Percentiles rank a stretch among this genome's conserved stretches.
Conservation (phyloP, 2,329 filamentous ascomycete species). For the Trichoderma koningiopsis region DNA sequence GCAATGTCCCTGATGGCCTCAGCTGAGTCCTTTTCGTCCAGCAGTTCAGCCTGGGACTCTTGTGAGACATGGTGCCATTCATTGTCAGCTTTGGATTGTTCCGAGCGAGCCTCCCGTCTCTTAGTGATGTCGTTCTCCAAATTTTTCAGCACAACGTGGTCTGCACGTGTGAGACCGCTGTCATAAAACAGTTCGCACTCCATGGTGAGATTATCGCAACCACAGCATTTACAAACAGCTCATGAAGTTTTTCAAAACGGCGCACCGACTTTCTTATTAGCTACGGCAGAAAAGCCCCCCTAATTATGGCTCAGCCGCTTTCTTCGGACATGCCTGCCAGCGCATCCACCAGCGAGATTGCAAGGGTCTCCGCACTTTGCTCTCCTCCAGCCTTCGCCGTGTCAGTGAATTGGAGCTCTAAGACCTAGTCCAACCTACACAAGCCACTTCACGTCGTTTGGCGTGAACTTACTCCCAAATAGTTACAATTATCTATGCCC, state of each 20-base stretch:
- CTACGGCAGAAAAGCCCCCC: conserved; percentile 9
- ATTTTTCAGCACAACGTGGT: conserved; percentile 45
- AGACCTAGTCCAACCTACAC: background rate
- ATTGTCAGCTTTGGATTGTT: background rate
- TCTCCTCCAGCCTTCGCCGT: conserved; percentile 7
- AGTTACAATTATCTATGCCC: background rate
- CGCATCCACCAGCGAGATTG: conserved; percentile 23
- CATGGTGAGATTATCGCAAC: conserved; percentile 28
- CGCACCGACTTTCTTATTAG: conserved; percentile 1
- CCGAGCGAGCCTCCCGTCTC: background rate
- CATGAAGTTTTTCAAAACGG: background rate
- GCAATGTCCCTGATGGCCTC: conserved; percentile 32
- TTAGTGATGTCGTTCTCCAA: conserved; percentile 43
- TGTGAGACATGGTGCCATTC: conserved; percentile 13
- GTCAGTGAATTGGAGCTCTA: conserved; percentile 2
- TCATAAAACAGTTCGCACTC: conserved; percentile 40
- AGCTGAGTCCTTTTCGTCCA: background rate
- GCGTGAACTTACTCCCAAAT: conserved; percentile 7
- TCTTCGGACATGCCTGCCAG: conserved; percentile 15
- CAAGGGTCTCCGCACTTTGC: conserved; percentile 22
- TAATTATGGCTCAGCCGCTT: conserved; percentile 17
- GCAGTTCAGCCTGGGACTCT: background rate
- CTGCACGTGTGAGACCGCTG: conserved; percentile 45
- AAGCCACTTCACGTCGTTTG: background rate
- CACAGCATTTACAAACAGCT: background rate